These are phyloP conservation scores for Phaeophleospora eucalypticola DNA, from an alignment of 2,329 filamentous ascomycete species.

Conservation along the genomic window DNA sequence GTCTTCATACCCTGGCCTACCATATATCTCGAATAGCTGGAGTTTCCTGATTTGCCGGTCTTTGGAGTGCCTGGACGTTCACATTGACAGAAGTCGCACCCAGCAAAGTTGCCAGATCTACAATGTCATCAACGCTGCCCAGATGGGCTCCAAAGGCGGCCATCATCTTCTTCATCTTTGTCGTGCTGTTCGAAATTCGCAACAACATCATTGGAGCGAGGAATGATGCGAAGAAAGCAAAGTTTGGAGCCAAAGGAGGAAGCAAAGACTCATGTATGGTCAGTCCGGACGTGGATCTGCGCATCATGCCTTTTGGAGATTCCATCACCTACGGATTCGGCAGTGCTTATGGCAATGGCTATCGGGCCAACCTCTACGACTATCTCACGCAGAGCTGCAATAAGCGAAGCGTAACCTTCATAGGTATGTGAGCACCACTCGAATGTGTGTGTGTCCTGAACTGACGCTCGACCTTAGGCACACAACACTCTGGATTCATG, in stretches of 20 bases:
- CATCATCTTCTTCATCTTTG: background rate
- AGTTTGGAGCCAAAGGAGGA: background rate
- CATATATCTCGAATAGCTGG: no score
- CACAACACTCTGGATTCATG: constrained; percentile 4
- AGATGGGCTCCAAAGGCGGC: background rate
- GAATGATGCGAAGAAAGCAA: background rate
- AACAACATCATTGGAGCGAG: background rate
- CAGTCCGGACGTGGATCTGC: background rate
- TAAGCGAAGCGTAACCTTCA: background rate
- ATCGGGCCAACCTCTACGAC: background rate
- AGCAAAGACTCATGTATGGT: background rate
- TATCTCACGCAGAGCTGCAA: background rate
- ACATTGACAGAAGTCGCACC: no score
- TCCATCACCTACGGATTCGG: background rate
- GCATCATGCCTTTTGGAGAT: background rate
- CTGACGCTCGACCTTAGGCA: background rate
- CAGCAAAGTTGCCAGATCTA: no score
- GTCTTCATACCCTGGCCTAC: no score
- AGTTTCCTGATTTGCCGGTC: no score
- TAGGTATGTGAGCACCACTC: background rate
- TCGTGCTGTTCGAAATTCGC: background rate
- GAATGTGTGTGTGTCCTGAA: background rate
- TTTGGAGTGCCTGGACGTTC: no score
- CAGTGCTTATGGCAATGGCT: background rate
- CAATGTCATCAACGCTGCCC: no score